Conservation (phyloP, 2,329 filamentous ascomycete species). For the Trichophyton mentagrophytes region DNA sequence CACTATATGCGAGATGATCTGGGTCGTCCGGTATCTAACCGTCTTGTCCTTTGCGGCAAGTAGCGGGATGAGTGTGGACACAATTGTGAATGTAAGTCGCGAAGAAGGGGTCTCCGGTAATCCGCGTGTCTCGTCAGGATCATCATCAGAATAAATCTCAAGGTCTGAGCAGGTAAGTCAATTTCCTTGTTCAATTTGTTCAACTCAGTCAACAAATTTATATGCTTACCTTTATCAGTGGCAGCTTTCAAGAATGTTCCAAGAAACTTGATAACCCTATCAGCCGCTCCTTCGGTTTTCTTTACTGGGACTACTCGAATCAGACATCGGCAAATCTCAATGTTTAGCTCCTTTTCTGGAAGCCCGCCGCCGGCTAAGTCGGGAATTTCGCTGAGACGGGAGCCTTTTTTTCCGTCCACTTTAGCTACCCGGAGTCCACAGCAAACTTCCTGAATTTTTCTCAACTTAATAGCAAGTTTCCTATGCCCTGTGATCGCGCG, state of each 20-base stretch:
- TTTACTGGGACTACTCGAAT: conserved; percentile 73
- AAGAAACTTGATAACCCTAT: conserved; percentile 72
- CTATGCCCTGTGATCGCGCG: conserved; percentile 79
- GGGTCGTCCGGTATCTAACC: conserved; percentile 77
- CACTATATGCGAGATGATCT: conserved; percentile 80
- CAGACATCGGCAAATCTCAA: conserved; percentile 71
- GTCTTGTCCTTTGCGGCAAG: conserved; percentile 82
- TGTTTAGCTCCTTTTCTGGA: conserved; percentile 75
- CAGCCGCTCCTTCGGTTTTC: conserved; percentile 80
- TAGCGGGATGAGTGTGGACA: conserved; percentile 62
- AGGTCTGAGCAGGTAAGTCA: conserved; percentile 40
- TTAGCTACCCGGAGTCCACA: conserved; percentile 41
- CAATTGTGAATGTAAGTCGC: conserved; percentile 60
- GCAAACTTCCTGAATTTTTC: conserved; percentile 83
- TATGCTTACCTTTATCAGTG: conserved; percentile 41
- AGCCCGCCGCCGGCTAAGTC: conserved; percentile 38
- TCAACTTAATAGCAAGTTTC: conserved; percentile 73
- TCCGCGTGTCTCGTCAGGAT: conserved; percentile 55
- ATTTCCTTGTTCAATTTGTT: background rate
- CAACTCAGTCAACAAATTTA: background rate
- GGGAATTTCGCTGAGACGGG: conserved; percentile 18
- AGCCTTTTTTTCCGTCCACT: conserved; percentile 22
- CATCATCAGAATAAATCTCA: conserved; percentile 48
- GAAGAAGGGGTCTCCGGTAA: conserved; percentile 74
- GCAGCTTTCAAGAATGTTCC: conserved; percentile 71